Conservation (phyloP, 73 alveolate species). For the Stentor coeruleus region DNA sequence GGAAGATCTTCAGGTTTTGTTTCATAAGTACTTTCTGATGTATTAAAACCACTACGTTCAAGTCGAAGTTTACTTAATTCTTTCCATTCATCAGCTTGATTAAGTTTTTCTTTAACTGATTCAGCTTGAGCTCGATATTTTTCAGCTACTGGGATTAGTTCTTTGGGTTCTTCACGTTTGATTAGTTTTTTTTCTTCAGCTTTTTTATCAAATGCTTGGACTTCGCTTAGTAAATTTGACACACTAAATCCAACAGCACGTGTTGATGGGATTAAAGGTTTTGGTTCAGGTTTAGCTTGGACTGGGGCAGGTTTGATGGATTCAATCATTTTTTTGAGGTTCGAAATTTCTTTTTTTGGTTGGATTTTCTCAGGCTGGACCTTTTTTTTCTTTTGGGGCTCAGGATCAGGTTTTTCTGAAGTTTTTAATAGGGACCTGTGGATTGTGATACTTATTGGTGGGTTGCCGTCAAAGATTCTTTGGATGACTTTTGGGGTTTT, state of each 20-base stretch:
- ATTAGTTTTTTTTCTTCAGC: not conserved
- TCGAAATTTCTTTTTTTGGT: not conserved
- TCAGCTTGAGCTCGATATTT: not conserved
- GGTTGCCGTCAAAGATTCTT: conserved; percentile 22
- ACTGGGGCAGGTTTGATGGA: not conserved
- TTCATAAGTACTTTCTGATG: not conserved
- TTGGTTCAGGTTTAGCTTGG: not conserved
- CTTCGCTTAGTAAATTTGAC: not conserved
- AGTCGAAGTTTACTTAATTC: not conserved
- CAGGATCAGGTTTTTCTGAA: not conserved
- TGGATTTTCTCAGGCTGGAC: not conserved
- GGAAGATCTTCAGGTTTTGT: not conserved
- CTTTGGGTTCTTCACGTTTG: not conserved
- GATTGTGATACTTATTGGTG: not conserved
- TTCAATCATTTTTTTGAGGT: not conserved
- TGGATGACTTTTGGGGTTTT: conserved; percentile 20
- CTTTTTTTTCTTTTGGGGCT: not conserved
- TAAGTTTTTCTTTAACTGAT: not conserved
- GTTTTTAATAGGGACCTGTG: not conserved
- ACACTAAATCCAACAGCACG: not conserved
- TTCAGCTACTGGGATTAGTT: not conserved
- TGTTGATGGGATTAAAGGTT: not conserved
- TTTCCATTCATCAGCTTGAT: conserved; percentile 17
- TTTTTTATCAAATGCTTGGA: not conserved
- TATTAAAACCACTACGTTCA: not conserved